Conservation (phyloP, 805 yeast species). For the Hanseniaspora nectarophila region DNA sequence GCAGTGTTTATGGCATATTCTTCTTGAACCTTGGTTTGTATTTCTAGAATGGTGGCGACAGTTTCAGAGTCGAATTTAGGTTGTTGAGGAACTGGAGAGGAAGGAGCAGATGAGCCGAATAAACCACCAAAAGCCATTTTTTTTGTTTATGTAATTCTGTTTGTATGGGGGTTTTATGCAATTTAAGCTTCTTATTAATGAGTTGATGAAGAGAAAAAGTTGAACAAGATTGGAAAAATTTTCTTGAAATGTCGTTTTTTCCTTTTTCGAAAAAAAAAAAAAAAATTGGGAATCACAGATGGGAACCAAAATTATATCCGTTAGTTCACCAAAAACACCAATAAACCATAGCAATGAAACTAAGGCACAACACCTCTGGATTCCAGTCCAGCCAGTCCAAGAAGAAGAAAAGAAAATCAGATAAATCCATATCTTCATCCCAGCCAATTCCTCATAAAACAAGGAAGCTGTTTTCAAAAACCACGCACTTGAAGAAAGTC, state of each 20-base stretch:
- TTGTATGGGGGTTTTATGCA: no score
- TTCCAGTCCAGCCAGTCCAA: background rate
- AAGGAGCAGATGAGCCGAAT: slow-evolving; percentile 23
- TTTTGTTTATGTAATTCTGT: background rate
- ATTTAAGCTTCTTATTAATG: no score
- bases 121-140: slow-evolving; percentile 26
- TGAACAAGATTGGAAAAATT: background rate
- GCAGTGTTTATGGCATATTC: slow-evolving; percentile 90
- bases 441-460: background rate
- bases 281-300: no score
- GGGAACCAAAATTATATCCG: background rate
- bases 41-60: slow-evolving; percentile 31
- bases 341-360: slow-evolving; percentile 6
- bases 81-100: slow-evolving; percentile 17
- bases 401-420: background rate
- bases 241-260: background rate
- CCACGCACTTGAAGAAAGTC: background rate
- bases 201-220: background rate
- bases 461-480: background rate
- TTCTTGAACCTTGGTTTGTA: slow-evolving; percentile 60
- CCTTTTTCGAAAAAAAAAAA: background rate
- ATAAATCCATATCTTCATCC: background rate
- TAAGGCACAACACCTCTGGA: background rate
- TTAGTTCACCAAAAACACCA: no score
- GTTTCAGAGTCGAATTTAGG: slow-evolving; percentile 16